Evolutionary conservation across 768 basidiomycete species (phyloP).

Genomic region (Fomitopsis serialis): DNA sequence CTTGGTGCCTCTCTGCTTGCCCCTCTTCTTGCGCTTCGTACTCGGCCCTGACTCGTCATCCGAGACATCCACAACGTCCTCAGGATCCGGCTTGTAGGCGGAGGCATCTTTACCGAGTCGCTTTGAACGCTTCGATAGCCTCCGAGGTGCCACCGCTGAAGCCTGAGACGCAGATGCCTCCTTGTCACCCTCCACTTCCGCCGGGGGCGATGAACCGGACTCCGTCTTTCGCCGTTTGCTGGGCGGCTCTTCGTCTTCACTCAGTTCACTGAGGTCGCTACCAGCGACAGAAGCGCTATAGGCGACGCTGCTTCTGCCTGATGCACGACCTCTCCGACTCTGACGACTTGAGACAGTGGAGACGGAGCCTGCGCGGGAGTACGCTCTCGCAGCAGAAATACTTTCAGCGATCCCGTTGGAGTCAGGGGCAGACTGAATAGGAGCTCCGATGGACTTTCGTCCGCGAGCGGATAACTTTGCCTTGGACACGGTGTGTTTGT

Average conservation of each 20-base stretch:
- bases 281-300: slow-evolving; percentile 8
- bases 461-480: not conserved
- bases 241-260: slow-evolving; percentile 6
- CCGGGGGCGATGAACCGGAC: not conserved
- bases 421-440: not conserved
- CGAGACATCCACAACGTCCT: slow-evolving; percentile 19
- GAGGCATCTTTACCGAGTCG: slow-evolving; percentile 29
- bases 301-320: slow-evolving; percentile 4
- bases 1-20: slow-evolving; percentile 3
- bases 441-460: slow-evolving; percentile 10
- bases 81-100: slow-evolving; percentile 33
- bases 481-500: not conserved
- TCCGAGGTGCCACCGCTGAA: not conserved
- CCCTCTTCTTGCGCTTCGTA: slow-evolving; percentile 1
- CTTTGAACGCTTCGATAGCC: slow-evolving; percentile 18
- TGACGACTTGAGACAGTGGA: slow-evolving; percentile 10
- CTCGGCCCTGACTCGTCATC: slow-evolving; percentile 15
- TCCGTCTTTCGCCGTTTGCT: slow-evolving; percentile 2
- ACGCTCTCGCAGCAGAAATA: slow-evolving; percentile 15
- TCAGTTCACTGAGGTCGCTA: slow-evolving; percentile 14
- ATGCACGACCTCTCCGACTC: slow-evolving; percentile 2
- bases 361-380: slow-evolving; percentile 7
- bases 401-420: not conserved
- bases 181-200: not conserved
- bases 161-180: not conserved